Evolutionary conservation across 768 basidiomycete species (phyloP).

Genomic region (Phanerochaete sordida): DNA sequence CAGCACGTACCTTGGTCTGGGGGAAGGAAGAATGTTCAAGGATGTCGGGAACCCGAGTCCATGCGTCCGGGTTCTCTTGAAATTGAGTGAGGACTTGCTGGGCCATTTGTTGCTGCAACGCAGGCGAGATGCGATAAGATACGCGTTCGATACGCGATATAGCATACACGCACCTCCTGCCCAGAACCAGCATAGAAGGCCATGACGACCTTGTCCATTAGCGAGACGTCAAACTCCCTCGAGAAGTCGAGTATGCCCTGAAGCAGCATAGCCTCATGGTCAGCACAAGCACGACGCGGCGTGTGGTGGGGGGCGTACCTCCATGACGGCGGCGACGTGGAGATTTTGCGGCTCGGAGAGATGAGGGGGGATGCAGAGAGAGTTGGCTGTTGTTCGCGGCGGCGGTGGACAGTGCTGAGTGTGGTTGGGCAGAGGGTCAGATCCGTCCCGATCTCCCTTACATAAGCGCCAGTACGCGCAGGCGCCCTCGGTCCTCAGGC

Average conservation of each 20-base stretch:
- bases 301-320: conserved; percentile 26
- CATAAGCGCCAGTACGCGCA: background rate
- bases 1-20: conserved; percentile 69
- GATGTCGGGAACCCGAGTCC: conserved; percentile 95
- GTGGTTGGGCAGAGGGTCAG: conserved; percentile 27
- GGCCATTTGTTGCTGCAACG: conserved; percentile 83
- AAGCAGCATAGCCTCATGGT: background rate
- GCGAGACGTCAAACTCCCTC: conserved; percentile 86
- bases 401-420: conserved; percentile 18
- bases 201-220: conserved; percentile 92
- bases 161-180: conserved; percentile 58
- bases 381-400: conserved; percentile 17
- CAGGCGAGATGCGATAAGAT: background rate
- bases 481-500: background rate
- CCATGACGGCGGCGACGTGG: conserved; percentile 29
- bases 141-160: conserved; percentile 8
- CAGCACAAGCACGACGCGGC: background rate
- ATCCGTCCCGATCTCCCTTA: conserved; percentile 14
- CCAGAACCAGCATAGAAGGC: conserved; percentile 87
- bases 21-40: conserved; percentile 80
- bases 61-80: conserved; percentile 94
- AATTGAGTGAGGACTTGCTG: conserved; percentile 94
- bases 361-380: background rate
- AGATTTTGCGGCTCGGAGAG: background rate
- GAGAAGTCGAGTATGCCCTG: conserved; percentile 92